Evolutionary conservation across 2,329 filamentous ascomycete species (phyloP).

Genomic region (Fusarium oligoseptatum): DNA sequence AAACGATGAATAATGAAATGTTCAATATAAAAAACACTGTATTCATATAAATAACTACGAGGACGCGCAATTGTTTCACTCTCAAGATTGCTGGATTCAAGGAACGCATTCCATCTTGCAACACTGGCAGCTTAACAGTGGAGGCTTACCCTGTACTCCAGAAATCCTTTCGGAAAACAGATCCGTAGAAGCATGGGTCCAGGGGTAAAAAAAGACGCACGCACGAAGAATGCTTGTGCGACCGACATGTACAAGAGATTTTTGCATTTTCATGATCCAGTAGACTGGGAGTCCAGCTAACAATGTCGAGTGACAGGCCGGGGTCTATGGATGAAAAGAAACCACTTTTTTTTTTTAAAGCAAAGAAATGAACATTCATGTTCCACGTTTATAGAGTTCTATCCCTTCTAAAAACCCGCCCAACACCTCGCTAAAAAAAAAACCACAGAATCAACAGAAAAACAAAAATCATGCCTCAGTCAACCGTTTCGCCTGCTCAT

Average conservation of each 20-base stretch:
- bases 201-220: neutral
- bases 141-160: neutral
- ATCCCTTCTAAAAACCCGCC: neutral
- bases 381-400: neutral
- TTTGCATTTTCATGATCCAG: neutral
- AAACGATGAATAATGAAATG: neutral
- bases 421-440: neutral
- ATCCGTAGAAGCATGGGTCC: neutral
- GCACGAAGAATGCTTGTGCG: neutral
- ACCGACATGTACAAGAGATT: neutral
- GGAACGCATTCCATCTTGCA: neutral
- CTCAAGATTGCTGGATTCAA: neutral
- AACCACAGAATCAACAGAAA: neutral
- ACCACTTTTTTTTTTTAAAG: neutral
- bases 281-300: slow-evolving; percentile 1
- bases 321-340: neutral
- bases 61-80: slow-evolving; percentile 6
- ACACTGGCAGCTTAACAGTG: neutral
- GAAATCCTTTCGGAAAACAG: neutral
- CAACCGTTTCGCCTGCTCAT: slow-evolving; percentile 17
- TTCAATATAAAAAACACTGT: neutral
- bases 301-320: neutral
- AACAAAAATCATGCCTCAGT: neutral
- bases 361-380: neutral
- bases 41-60: neutral